Conservation (phyloP, 1,284 basidiomycete genomes). For the Rhodotorula sp. region DNA sequence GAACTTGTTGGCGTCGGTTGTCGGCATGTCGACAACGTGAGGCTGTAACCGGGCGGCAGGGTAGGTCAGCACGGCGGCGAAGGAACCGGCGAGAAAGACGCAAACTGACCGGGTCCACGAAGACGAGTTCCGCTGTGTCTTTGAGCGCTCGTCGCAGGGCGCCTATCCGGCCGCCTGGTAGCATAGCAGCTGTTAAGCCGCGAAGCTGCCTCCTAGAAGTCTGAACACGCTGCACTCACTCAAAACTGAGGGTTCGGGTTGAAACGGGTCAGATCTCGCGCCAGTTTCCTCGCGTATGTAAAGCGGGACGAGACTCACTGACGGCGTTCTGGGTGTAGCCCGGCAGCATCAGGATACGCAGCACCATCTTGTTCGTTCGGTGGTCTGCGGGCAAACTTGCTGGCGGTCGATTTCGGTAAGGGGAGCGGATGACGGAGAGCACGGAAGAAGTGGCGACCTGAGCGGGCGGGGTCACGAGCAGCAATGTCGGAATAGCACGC, state of each 20-base stretch:
- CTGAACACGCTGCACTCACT: not conserved
- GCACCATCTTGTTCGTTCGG: not conserved
- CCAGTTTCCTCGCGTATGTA: not conserved
- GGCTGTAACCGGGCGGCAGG: constrained; percentile 11
- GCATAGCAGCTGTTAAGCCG: not conserved
- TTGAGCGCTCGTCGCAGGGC: constrained; percentile 31
- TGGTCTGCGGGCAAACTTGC: no score
- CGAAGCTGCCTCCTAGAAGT: no score
- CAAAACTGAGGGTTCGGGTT: constrained; percentile 54
- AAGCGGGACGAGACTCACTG: constrained; percentile 44
- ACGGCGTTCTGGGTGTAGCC: constrained; percentile 78
- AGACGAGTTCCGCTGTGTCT: constrained; percentile 37
- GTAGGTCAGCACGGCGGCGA: not conserved
- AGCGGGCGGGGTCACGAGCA: not conserved
- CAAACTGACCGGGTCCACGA: constrained; percentile 36
- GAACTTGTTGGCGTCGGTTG: constrained; percentile 57
- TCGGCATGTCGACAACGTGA: constrained; percentile 67
- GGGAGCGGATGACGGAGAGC: not conserved
- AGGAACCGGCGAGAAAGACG: not conserved
- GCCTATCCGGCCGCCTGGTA: constrained; percentile 26
- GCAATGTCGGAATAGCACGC: not conserved
- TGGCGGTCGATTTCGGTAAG: not conserved
- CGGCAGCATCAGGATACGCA: constrained; percentile 39
- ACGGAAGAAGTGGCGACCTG: not conserved
- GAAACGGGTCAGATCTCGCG: not conserved